A percentile compares a stretch with the other conserved stretches of the same genome.
Conservation (phyloP, 768 basidiomycete genomes). For the Termitomyces heimii region DNA sequence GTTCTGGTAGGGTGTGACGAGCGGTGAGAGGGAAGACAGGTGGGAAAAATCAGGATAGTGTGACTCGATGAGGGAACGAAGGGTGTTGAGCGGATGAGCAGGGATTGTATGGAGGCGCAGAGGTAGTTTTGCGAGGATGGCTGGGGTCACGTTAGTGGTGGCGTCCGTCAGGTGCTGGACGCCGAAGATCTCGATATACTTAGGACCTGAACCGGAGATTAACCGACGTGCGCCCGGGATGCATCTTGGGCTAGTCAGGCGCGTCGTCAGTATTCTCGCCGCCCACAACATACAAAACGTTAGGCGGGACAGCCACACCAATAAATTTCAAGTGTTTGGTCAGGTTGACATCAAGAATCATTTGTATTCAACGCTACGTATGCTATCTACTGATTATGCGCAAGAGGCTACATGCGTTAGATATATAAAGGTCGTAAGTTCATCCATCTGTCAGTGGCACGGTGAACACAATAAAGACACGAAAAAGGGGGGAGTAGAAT, state of each 20-base stretch:
- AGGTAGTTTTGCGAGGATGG: constrained; percentile 79
- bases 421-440: constrained; percentile 21
- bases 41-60: constrained; percentile 76
- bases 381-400: constrained; percentile 29
- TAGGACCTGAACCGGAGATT: constrained; percentile 13
- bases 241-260: constrained; percentile 2
- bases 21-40: constrained; percentile 73
- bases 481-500: constrained; percentile 3
- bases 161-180: constrained; percentile 68
- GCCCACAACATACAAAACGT: constrained; percentile 11
- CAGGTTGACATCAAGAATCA: constrained; percentile 14
- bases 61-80: constrained; percentile 77
- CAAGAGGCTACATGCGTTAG: constrained; percentile 16
- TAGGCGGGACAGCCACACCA: not conserved
- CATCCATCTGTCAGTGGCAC: constrained; percentile 21
- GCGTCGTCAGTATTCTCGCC: constrained; percentile 5
- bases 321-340: constrained; percentile 11
- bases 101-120: constrained; percentile 70
- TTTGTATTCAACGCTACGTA: constrained; percentile 22
- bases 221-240: constrained; percentile 1
- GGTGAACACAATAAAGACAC: constrained; percentile 7
- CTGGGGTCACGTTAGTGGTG: constrained; percentile 78
- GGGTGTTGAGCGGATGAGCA: constrained; percentile 81
- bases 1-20: constrained; percentile 88
- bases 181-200: constrained; percentile 50